Evolutionary conservation across 2,329 filamentous ascomycete genomes (phyloP).

Genomic region (Fusarium sp.): DNA sequence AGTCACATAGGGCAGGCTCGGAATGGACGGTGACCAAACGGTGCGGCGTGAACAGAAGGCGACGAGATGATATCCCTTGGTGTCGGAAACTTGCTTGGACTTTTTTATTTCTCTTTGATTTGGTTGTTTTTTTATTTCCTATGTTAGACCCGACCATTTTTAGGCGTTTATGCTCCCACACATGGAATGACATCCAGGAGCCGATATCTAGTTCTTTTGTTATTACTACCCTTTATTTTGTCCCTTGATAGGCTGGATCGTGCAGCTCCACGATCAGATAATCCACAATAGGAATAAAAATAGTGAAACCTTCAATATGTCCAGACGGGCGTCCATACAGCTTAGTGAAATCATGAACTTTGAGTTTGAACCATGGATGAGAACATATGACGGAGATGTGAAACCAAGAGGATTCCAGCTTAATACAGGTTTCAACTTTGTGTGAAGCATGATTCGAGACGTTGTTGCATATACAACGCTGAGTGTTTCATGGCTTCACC

Average conservation of each 20-base stretch:
- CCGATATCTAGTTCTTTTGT: slow-evolving; percentile 34
- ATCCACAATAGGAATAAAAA: slow-evolving; percentile 14
- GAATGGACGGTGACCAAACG: slow-evolving; percentile 43
- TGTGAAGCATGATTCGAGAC: slow-evolving; percentile 23
- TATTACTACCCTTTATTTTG: slow-evolving; percentile 8
- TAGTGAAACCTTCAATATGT: slow-evolving; percentile 2
- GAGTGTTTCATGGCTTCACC: slow-evolving; percentile 24
- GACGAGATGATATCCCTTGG: slow-evolving; percentile 47
- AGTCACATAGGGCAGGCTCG: slow-evolving; percentile 48
- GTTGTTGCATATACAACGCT: slow-evolving; percentile 7
- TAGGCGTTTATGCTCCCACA: slow-evolving; percentile 44
- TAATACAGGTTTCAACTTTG: slow-evolving; percentile 28
- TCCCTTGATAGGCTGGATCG: slow-evolving; percentile 24
- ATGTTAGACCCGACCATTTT: slow-evolving; percentile 41
- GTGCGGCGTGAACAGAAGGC: slow-evolving; percentile 46
- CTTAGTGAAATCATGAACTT: background rate
- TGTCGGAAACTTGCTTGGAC: slow-evolving; percentile 43
- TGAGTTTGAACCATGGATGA: background rate
- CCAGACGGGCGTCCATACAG: background rate
- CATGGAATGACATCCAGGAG: slow-evolving; percentile 41
- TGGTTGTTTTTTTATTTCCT: slow-evolving; percentile 38
- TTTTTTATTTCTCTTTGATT: slow-evolving; percentile 32
- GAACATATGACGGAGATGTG: slow-evolving; percentile 10
- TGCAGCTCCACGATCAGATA: slow-evolving; percentile 9
- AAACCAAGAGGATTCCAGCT: slow-evolving; percentile 18